A percentile compares a stretch with the other conserved stretches of the same genome.
Conservation (phyloP, 169 alveolate species). For the Eimeria praecox region DNA sequence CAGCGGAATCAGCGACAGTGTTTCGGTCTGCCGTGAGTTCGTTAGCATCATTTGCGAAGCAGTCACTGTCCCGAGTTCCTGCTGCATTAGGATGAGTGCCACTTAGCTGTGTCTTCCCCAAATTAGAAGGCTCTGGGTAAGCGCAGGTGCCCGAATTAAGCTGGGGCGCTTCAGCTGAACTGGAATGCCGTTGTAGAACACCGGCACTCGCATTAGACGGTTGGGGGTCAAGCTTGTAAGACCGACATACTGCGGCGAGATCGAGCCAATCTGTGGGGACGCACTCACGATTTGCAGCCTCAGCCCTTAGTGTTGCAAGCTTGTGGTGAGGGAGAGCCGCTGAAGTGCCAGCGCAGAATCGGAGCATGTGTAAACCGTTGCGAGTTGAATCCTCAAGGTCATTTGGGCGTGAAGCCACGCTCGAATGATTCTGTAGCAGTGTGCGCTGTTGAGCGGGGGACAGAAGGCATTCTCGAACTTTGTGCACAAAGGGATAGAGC, state of each 20-base stretch:
- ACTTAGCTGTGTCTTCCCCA: neutral
- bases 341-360: constrained; percentile 72
- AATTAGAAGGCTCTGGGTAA: neutral
- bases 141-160: neutral
- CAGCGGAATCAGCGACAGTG: constrained; percentile 32
- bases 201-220: constrained; percentile 24
- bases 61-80: neutral
- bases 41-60: constrained; percentile 2
- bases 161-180: constrained; percentile 22
- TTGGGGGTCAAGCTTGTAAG: constrained; percentile 55
- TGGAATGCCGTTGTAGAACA: neutral
- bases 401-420: neutral
- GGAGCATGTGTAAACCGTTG: constrained; percentile 41
- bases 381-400: neutral
- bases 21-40: constrained; percentile 8
- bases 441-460: constrained; percentile 54
- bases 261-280: constrained; percentile 74
- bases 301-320: constrained; percentile 72
- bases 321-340: constrained; percentile 71
- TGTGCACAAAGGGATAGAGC: constrained; percentile 68
- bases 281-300: constrained; percentile 55
- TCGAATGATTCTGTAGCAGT: neutral
- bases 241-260: constrained; percentile 21
- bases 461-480: constrained; percentile 63
- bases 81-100: neutral